Evolutionary conservation across 768 basidiomycete species (phyloP).

Genomic region (Termitomyces sp.): DNA sequence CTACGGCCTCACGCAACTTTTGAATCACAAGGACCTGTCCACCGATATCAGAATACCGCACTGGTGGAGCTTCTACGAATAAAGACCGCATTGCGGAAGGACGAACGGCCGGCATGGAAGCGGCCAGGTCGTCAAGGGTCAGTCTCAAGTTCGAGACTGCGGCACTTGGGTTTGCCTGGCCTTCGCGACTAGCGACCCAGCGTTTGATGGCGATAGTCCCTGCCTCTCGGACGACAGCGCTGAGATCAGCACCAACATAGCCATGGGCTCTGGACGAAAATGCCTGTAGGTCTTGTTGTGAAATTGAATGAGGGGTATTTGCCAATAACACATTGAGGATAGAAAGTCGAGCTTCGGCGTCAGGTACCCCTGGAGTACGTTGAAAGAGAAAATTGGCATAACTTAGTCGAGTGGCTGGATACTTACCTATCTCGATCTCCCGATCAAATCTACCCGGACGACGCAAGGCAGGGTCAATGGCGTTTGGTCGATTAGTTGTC

Average conservation of each 20-base stretch:
- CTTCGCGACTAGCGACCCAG: slow-evolving; percentile 42
- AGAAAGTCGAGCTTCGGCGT: slow-evolving; percentile 75
- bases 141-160: slow-evolving; percentile 33
- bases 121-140: slow-evolving; percentile 58
- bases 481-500: slow-evolving; percentile 93
- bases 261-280: slow-evolving; percentile 86
- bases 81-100: slow-evolving; percentile 95
- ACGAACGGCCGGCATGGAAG: slow-evolving; percentile 73
- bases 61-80: slow-evolving; percentile 80
- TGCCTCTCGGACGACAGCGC: slow-evolving; percentile 89
- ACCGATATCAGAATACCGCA: slow-evolving; percentile 86
- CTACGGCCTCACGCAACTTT: slow-evolving; percentile 85
- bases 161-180: slow-evolving; percentile 10
- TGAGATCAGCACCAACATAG: slow-evolving; percentile 95
- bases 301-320: slow-evolving; percentile 75
- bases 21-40: slow-evolving; percentile 81
- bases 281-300: slow-evolving; percentile 52
- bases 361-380: slow-evolving; percentile 70
- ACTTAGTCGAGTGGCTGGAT: neutral
- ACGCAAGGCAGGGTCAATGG: slow-evolving; percentile 89
- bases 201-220: slow-evolving; percentile 90
- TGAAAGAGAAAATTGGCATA: neutral
- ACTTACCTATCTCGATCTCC: slow-evolving; percentile 90
- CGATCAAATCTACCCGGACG: slow-evolving; percentile 90
- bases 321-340: slow-evolving; percentile 85